Percentiles rank a stretch among this genome's conserved stretches.
Conservation (phyloP, 1,139 yeast genomes). For the Kodamaea ohmeri region DNA sequence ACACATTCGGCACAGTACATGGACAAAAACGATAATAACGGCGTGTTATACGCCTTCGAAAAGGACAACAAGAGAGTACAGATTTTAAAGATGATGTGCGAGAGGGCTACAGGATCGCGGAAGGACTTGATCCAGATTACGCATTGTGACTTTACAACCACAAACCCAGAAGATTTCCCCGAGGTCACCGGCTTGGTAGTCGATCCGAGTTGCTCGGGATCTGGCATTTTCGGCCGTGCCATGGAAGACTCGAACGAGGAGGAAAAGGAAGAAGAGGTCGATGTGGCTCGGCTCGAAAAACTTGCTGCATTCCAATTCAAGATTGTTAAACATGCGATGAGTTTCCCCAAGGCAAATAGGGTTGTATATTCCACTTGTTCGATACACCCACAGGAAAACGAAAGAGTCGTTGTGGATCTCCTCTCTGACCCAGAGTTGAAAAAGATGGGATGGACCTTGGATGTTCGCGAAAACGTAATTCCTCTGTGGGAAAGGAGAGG, state of each 20-base stretch:
- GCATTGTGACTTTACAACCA: conserved; percentile 78
- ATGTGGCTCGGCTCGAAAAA: conserved; percentile 62
- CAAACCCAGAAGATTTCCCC: conserved; percentile 58
- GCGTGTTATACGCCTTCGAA: conserved; percentile 79
- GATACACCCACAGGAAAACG: conserved; percentile 89
- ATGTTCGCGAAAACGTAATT: conserved; percentile 59
- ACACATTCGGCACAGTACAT: conserved; percentile 79
- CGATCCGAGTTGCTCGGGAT: conserved; percentile 97
- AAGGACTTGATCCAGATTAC: conserved; percentile 58
- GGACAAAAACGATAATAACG: conserved; percentile 24
- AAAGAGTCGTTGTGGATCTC: conserved; percentile 78
- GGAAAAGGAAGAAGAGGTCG: conserved; percentile 41
- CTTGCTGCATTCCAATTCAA: conserved; percentile 82
- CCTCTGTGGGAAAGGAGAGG: conserved; percentile 91
- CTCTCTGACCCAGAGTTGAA: conserved; percentile 61
- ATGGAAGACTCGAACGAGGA: conserved; percentile 47
- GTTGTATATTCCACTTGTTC: conserved; percentile 97
- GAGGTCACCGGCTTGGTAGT: conserved; percentile 79
- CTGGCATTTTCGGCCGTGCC: conserved; percentile 92
- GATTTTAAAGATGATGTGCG: conserved; percentile 74
- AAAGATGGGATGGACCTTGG: conserved; percentile 71
- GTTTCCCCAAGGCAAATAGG: conserved; percentile 69
- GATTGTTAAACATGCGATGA: conserved; percentile 83
- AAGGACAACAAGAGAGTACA: conserved; percentile 72
- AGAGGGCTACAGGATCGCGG: conserved; percentile 64